These are phyloP conservation scores for Canavalia gladiata DNA, from an alignment of 306 rosid genomes.

Conservation along the genomic window DNA sequence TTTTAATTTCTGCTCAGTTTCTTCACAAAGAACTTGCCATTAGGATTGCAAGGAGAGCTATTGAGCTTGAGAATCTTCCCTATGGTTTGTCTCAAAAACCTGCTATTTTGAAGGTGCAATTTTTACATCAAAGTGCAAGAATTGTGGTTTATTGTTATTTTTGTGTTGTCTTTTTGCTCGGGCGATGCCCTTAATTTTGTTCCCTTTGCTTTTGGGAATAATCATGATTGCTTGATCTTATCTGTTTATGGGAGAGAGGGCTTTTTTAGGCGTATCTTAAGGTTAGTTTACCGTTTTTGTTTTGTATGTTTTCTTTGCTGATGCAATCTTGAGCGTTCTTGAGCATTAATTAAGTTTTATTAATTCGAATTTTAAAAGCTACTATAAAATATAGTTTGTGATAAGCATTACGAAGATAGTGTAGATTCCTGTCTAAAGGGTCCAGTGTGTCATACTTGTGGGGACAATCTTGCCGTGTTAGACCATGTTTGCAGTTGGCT, in stretches of 20 bases:
- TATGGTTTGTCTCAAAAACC: constrained; percentile 81
- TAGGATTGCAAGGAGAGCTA: constrained; percentile 82
- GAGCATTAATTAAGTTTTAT: background rate
- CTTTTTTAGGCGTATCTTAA: background rate
- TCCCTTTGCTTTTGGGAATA: background rate
- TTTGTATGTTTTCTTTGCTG: constrained; percentile 27
- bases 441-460: constrained; percentile 23
- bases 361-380: no score
- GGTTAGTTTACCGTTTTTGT: background rate
- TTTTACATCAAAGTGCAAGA: background rate
- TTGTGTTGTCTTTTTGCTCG: background rate
- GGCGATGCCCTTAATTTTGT: background rate
- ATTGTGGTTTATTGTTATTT: background rate
- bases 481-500: constrained; percentile 1
- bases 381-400: constrained; percentile 1
- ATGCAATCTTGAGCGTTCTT: background rate
- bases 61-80: constrained; percentile 81
- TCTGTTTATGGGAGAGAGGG: background rate
- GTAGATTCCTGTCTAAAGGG: constrained; percentile 29
- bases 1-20: constrained; percentile 82
- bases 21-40: constrained; percentile 89
- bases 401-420: constrained; percentile 1
- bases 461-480: constrained; percentile 43
- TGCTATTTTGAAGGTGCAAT: constrained; percentile 72
- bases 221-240: constrained; percentile 37